Evolutionary conservation across 257 asterid genomes (phyloP), one percentile per base, ranked within the genome.

Genomic region (Lycium barbarum): DNA sequence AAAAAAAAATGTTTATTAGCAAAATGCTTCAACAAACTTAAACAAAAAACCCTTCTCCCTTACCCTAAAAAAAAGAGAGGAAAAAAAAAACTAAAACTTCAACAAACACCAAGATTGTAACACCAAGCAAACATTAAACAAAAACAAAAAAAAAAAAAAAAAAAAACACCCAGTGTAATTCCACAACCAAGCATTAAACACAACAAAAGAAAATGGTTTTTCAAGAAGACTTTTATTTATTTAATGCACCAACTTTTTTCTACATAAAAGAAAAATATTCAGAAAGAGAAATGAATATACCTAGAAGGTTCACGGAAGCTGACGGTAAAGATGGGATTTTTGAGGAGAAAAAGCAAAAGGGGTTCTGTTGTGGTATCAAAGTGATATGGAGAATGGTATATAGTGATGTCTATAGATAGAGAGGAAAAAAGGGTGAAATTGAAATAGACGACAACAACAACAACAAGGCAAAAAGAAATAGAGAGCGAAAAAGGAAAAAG

Each of bases 231-330:
- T 33, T 78, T 8, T 26, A 26, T 26, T 26, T 1, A 53, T 53
- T 53, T 0, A 74, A 20, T 6, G 3, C 70, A 62, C 1, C 38
- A 7, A 74, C 62, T 33, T 53, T 59, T 40, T 70, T 40, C 22
- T 33, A 78, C 61, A 78, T 53, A 2, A 78, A 35, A 53, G 1
- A 74, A 51, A 78, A 26, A 26, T 53, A 33, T 51, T 51, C 17
- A 78, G 15, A 78, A 53, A 78, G 82, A 33, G 82, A 53, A 78
- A 53, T 78, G 82, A 78, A 53, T 78, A 78, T 78, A 78, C 82
- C 82, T 45, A 14, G 58, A 78, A 26, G 82, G 66, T 53, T 53
- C 82, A 9, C 14, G 65, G 3, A 17, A 78, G 65, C 7, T 53
- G 47, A 78, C 7, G 61, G 3, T 51, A 33, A 78, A 78, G 33